Base-by-base conservation (phyloP, 495 filamentous ascomycete species). In the Chaetomidium leptoderma region DNA sequence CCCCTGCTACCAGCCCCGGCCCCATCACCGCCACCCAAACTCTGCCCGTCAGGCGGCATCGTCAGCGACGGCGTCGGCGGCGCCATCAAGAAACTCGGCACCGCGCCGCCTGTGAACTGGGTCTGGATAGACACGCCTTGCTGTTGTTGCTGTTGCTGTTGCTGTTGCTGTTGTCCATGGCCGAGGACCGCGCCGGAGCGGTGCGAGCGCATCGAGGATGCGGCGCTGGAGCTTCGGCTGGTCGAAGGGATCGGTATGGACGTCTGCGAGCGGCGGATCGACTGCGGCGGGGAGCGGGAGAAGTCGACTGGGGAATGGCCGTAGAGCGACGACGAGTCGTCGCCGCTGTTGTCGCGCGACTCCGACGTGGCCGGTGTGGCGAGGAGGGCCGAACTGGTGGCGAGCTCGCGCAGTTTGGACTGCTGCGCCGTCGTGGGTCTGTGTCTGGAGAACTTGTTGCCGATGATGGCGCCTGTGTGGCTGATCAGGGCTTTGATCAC, bases 391-490 rank as follows among this genome's bases (percentile, higher is more conserved):
- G 76, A 86, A 62, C 79, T 85, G 8, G 77, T 81, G 37, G 88
- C 90, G 48, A 93, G 79, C 66, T 97, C 91, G 19, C 91, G 82
- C 44, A 92, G 80, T 46, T 88, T 85, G 66, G 80, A 88, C 60
- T 88, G 86, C 66, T 91, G 88, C 30, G 86, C 83, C 55, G 85
- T 89, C 57, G 75, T 86, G 0, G 90, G 90, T 9, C 89, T 82
- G 66, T 95, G 91, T 62, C 91, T 89, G 26, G 86, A 88, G 70
- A 98, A 86, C 66, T 98, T 98, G 77, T 98, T 98, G 48, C 93
- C 89, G 57, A 98, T 87, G 64, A 98, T 97, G 48, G 95, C 92
- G 23, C 92, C 92, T 3, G 92, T 89, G 70, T 98, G 93, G 29
- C 90, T 92, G 65, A 98, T 92, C 21, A 98, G 80, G 1, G 95